Percentiles rank a stretch among this genome's conserved stretches.
These are phyloP conservation scores for Neurospora sp. DNA, from an alignment of 2,329 filamentous ascomycete species.

Conservation along the genomic window DNA sequence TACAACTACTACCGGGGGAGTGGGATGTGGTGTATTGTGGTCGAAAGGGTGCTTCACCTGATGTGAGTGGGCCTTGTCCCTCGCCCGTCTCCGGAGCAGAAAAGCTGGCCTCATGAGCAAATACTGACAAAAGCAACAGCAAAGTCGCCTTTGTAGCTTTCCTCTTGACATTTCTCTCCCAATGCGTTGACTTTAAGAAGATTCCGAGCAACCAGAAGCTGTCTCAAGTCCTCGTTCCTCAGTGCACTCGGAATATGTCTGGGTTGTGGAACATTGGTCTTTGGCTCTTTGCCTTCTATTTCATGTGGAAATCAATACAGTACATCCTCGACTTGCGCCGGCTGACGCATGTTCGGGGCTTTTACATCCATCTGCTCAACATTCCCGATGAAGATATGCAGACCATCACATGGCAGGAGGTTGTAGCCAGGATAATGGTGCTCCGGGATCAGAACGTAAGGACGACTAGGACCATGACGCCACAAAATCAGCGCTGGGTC, in stretches of 20 bases:
- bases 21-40: constrained; percentile 75
- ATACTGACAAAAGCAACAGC: constrained; percentile 28
- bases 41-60: constrained; percentile 62
- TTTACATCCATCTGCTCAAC: constrained; percentile 72
- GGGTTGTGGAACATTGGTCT: constrained; percentile 66
- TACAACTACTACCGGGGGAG: constrained; percentile 80
- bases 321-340: constrained; percentile 65
- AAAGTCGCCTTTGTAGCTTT: constrained; percentile 75
- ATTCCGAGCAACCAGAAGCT: constrained; percentile 55
- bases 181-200: constrained; percentile 74
- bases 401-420: constrained; percentile 86
- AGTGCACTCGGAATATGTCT: constrained; percentile 70
- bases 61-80: constrained; percentile 42
- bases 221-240: constrained; percentile 49
- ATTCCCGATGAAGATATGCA: constrained; percentile 82
- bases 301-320: constrained; percentile 69
- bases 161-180: constrained; percentile 73
- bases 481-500: constrained; percentile 38
- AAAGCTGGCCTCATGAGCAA: neutral
- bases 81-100: neutral
- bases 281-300: constrained; percentile 80
- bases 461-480: constrained; percentile 51
- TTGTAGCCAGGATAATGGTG: constrained; percentile 77
- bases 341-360: constrained; percentile 70
- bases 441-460: constrained; percentile 79